These are phyloP conservation scores for Neonectria hederae DNA, from an alignment of 2,329 filamentous ascomycete species.

Conservation along the genomic window DNA sequence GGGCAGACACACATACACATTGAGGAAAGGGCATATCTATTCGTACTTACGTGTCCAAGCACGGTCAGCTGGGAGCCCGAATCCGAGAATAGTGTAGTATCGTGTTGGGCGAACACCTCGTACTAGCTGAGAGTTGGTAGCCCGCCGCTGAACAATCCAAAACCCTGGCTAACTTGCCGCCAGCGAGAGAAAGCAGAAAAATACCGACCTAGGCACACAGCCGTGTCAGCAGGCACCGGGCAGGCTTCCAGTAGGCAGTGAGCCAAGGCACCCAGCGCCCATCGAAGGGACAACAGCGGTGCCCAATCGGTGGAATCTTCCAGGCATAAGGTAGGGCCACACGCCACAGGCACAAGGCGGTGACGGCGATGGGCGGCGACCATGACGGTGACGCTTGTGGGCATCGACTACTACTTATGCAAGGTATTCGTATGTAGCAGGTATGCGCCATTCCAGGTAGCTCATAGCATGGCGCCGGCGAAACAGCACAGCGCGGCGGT, in stretches of 20 bases:
- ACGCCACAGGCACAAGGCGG: constrained; percentile 17
- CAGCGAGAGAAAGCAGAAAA: not conserved
- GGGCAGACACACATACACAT: not conserved
- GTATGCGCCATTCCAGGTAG: constrained; percentile 5
- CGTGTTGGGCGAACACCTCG: not conserved
- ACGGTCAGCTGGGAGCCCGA: not conserved
- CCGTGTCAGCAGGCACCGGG: not conserved
- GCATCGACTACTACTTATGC: too few relatives aligned
- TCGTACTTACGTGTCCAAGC: not conserved
- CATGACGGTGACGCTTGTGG: constrained; percentile 34
- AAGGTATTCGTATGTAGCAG: too few relatives aligned
- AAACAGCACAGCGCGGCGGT: not conserved
- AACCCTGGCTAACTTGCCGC: not conserved
- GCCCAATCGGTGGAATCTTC: constrained; percentile 39
- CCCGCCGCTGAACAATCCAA: not conserved
- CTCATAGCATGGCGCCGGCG: not conserved
- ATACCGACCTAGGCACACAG: not conserved
- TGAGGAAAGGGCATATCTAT: not conserved
- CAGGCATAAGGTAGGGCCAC: constrained; percentile 29
- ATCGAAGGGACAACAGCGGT: constrained; percentile 17
- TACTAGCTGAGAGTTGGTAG: not conserved
- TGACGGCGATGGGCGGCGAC: constrained; percentile 4
- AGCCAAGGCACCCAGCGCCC: constrained; percentile 14
- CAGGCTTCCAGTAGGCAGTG: constrained; percentile 7
- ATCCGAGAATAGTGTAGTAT: not conserved